Conservation (phyloP, 345 rosid genomes). For the Kernera saxatilis region DNA sequence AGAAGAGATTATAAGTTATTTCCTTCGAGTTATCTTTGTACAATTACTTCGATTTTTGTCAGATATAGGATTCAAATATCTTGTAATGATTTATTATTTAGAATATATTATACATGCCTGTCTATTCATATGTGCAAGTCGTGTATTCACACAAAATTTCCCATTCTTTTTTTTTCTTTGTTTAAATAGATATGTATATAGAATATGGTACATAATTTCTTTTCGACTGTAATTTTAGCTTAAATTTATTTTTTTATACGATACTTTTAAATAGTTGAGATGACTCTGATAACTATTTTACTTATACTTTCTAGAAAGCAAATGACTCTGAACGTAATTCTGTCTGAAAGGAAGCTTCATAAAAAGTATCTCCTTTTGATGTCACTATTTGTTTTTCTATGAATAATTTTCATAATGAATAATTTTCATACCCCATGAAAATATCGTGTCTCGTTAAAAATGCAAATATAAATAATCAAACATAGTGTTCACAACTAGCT, state of each 20-base stretch:
- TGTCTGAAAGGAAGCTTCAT: conserved; percentile 11
- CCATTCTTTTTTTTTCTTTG: neutral
- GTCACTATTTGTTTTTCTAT: neutral
- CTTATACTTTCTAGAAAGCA: conserved; percentile 4
- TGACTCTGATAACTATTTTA: neutral
- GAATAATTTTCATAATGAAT: neutral
- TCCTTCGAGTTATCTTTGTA: too few species aligned
- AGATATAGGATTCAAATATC: too few species aligned
- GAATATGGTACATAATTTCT: neutral
- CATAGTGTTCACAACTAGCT: neutral
- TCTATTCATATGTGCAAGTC: neutral
- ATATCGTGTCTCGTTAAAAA: neutral
- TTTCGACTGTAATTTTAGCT: neutral
- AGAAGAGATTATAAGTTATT: neutral
- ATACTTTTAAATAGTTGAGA: neutral
- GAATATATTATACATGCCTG: neutral
- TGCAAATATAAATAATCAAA: neutral
- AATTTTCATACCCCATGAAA: neutral
- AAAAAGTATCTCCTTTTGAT: conserved; percentile 17
- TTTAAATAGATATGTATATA: neutral
- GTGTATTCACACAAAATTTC: neutral
- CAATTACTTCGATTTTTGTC: too few species aligned
- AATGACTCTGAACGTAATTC: neutral
- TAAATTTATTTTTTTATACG: neutral
- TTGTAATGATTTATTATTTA: neutral